Base-by-base conservation (phyloP, 1,139 yeast species). In the Debaryomyces robertsiae region DNA sequence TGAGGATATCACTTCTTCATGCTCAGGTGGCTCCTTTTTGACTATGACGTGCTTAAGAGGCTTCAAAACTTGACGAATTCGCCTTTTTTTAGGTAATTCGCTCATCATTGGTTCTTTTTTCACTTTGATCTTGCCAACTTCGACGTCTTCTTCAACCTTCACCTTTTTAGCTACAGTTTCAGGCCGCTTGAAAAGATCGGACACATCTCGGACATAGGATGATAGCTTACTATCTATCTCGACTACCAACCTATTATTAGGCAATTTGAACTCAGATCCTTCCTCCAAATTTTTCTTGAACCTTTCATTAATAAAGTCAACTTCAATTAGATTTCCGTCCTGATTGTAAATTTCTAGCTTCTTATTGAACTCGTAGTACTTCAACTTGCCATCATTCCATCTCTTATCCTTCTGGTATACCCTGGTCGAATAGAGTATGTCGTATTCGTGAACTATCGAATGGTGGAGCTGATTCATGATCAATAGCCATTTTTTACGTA, bases 301-400 rank as follows among this genome's bases (percentile, higher is more conserved):
- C 33, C 44, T 48, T 11, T 46, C 46, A 25, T 47, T 49, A 33
- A 57, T 57, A 50, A 71, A 72, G 42, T 65, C 69, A 9, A 64
- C 55, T 9, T 65, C 65, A 3, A 75, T 63, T 16, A 73, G 43
- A 29, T 60, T 42, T 13, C 65, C 70, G 18, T 61, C 67, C 10
- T 65, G 69, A 43, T 68, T 70, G 39, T 58, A 60, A 13, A 79
- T 57, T 48, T 76, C 76, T 3, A 76, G 54, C 46, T 75, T 72
- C 38, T 67, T 63, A 52, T 79, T 79, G 56, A 74, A 63, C 46
- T 67, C 72, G 53, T 73, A 78, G 55, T 63, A 75, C 42, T 62
- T 65, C 36, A 79, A 56, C 16, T 46, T 54, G 2, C 86, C 86
- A 47, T 81, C 85, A 38, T 61, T 57, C 84, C 84, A 81, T 42